Evolutionary conservation across 176 grass and related monocot genomes (phyloP).

Genomic region (Zoysia japonica): DNA sequence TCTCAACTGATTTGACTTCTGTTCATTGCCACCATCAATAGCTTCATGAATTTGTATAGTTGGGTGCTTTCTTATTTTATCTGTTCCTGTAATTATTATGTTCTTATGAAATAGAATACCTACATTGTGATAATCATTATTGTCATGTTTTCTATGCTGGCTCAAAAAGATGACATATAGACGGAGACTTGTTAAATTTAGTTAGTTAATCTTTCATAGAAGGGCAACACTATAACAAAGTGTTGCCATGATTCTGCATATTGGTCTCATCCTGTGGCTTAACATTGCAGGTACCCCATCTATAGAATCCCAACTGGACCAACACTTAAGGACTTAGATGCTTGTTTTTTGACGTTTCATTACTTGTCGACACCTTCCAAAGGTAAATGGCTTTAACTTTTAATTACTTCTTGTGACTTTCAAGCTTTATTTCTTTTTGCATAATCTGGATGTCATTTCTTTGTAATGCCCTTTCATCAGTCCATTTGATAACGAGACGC

Average conservation of each 20-base stretch:
- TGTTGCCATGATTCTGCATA: constrained; percentile 24
- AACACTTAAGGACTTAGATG: constrained; percentile 85
- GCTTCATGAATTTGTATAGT: neutral
- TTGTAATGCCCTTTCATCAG: neutral
- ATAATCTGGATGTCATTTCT: neutral
- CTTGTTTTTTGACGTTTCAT: constrained; percentile 96
- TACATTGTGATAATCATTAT: neutral
- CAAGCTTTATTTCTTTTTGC: neutral
- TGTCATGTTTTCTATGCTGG: neutral
- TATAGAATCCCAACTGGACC: constrained; percentile 94
- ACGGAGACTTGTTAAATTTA: constrained; percentile 25
- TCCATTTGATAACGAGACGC: neutral
- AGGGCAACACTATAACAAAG: constrained; percentile 13
- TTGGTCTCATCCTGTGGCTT: constrained; percentile 40
- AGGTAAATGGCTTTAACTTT: constrained; percentile 30
- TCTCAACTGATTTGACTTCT: neutral
- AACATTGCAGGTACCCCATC: constrained; percentile 87
- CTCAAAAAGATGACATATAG: constrained; percentile 13
- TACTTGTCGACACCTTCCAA: constrained; percentile 56
- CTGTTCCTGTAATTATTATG: neutral
- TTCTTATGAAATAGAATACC: constrained; percentile 13
- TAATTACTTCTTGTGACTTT: neutral
- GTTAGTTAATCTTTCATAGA: constrained; percentile 6
- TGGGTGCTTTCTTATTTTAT: neutral
- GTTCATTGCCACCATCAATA: neutral